phyloP scores from a whole-genome alignment of 1,284 basidiomycete species.

The Ceratobasidium sp. region DNA sequence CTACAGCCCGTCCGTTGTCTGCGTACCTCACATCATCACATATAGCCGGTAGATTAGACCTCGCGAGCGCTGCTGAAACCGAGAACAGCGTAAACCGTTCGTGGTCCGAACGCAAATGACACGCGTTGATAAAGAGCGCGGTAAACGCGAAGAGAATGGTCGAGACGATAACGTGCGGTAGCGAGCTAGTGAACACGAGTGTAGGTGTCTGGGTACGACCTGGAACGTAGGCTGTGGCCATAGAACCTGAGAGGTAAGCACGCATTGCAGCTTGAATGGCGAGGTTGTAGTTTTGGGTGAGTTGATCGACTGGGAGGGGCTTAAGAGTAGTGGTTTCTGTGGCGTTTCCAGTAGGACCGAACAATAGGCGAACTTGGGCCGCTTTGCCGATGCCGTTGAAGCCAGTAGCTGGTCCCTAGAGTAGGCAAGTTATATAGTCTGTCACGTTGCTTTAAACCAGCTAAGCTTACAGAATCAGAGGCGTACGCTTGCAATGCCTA shows the following conservation, averaged over 20 bases:
- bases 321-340: constrained; percentile 15
- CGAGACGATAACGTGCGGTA: constrained; percentile 37
- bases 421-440: not conserved
- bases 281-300: constrained; percentile 26
- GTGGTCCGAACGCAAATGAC: constrained; percentile 23
- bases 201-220: constrained; percentile 30
- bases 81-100: constrained; percentile 44
- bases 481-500: constrained; percentile 6
- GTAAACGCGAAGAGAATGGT: constrained; percentile 31
- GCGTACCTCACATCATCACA: constrained; percentile 36
- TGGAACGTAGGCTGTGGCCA: constrained; percentile 28
- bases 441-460: too few relatives aligned
- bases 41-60: constrained; percentile 24
- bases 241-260: constrained; percentile 27
- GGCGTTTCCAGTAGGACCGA: constrained; percentile 18
- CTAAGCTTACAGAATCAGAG: not conserved
- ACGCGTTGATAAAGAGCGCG: constrained; percentile 33
- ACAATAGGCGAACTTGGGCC: constrained; percentile 32
- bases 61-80: constrained; percentile 20
- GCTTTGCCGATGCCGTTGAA: constrained; percentile 10
- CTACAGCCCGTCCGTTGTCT: not conserved
- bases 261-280: constrained; percentile 42
- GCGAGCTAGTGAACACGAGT: constrained; percentile 36
- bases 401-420: not conserved
- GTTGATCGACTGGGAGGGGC: constrained; percentile 12